Conservation (phyloP, 1,284 basidiomycete genomes). For the Caloboletus inedulis region DNA sequence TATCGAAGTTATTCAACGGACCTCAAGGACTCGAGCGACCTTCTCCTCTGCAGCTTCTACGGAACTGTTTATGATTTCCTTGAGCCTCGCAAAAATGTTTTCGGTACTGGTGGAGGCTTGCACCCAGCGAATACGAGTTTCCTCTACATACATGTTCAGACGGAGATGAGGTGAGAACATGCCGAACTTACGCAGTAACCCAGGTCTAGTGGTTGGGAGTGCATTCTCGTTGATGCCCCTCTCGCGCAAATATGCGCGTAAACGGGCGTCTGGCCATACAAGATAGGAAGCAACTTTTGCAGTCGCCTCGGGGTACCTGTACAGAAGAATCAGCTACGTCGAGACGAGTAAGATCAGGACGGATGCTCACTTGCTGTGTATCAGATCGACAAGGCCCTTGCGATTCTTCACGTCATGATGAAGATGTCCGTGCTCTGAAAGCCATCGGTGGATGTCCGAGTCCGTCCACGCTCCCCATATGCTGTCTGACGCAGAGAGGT, state of each 20-base stretch:
- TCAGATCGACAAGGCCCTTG: conserved; percentile 67
- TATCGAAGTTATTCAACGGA: conserved; percentile 12
- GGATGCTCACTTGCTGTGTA: conserved; percentile 58
- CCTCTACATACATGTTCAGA: conserved; percentile 42
- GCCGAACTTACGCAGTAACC: conserved; percentile 60
- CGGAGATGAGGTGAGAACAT: not conserved
- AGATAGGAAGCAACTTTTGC: conserved; percentile 60
- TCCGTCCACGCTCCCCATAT: conserved; percentile 77
- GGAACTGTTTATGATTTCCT: conserved; percentile 58
- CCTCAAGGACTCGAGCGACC: conserved; percentile 42
- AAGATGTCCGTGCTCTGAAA: conserved; percentile 72
- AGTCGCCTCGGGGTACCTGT: conserved; percentile 27
- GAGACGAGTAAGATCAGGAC: not conserved
- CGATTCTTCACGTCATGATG: conserved; percentile 61
- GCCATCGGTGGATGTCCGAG: conserved; percentile 72
- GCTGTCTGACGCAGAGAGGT: conserved; percentile 64
- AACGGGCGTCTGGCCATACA: conserved; percentile 86
- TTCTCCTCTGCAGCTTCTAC: conserved; percentile 70
- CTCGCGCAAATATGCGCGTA: conserved; percentile 79
- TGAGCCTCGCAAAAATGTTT: conserved; percentile 53
- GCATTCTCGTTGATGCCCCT: conserved; percentile 66
- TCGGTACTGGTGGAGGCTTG: conserved; percentile 60
- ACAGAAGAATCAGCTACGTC: not conserved
- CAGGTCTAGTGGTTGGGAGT: conserved; percentile 62
- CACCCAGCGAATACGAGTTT: conserved; percentile 75